phyloP scores from a whole-genome alignment of 768 basidiomycete species.

The Lyophyllum decastes region DNA sequence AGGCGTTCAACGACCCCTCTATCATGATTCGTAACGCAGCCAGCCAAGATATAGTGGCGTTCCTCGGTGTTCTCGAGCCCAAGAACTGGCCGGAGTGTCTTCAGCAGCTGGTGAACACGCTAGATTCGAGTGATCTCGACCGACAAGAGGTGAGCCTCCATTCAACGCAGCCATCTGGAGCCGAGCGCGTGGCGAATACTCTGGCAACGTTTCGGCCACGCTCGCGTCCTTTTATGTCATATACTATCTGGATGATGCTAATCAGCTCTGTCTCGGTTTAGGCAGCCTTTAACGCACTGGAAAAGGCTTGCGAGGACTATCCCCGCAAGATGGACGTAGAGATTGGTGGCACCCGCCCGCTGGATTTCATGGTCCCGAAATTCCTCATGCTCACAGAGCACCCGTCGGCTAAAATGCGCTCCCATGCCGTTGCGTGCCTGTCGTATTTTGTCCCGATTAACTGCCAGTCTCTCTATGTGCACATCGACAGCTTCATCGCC shows the following conservation, averaged over 20 bases:
- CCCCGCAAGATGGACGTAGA: slow-evolving; percentile 94
- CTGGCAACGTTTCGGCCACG: background rate
- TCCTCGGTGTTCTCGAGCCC: slow-evolving; percentile 86
- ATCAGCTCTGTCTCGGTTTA: slow-evolving; percentile 23
- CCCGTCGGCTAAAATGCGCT: slow-evolving; percentile 83
- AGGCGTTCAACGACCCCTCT: slow-evolving; percentile 79
- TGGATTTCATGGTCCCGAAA: slow-evolving; percentile 96
- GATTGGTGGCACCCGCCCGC: slow-evolving; percentile 87
- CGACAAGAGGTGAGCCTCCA: slow-evolving; percentile 77
- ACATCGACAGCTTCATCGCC: slow-evolving; percentile 93
- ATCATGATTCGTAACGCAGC: slow-evolving; percentile 93
- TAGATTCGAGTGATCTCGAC: slow-evolving; percentile 74
- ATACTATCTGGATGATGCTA: slow-evolving; percentile 4
- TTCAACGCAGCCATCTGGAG: background rate
- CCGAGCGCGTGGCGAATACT: background rate
- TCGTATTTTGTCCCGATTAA: slow-evolving; percentile 91
- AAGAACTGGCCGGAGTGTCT: slow-evolving; percentile 96
- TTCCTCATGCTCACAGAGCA: slow-evolving; percentile 90
- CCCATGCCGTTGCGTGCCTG: slow-evolving; percentile 91
- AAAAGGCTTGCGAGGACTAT: slow-evolving; percentile 96
- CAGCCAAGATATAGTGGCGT: slow-evolving; percentile 88
- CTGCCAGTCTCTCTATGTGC: slow-evolving; percentile 83
- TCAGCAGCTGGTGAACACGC: slow-evolving; percentile 75
- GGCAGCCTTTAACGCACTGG: slow-evolving; percentile 93
- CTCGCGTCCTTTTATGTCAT: slow-evolving; percentile 2